Evolutionary conservation across 2,329 filamentous ascomycete genomes (phyloP).

Genomic region (Colletotrichum godetiae): DNA sequence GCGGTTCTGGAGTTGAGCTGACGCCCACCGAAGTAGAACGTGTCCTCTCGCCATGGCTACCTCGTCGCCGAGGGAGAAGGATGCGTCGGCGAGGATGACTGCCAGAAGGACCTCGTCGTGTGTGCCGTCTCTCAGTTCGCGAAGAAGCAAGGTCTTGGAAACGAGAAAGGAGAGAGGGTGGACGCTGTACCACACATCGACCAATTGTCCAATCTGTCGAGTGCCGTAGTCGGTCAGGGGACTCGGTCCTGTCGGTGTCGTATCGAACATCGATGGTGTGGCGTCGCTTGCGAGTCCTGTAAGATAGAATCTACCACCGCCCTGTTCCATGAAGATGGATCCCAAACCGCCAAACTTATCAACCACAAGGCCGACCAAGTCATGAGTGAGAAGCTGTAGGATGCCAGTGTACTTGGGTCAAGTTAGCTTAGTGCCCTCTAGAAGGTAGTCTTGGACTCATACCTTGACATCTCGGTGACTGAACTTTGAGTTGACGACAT

Average conservation of each 20-base stretch:
- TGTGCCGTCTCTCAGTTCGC: conserved; percentile 50
- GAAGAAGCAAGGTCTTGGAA: conserved; percentile 53
- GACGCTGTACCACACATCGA: conserved; percentile 54
- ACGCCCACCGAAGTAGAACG: conserved; percentile 47
- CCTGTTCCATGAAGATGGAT: conserved; percentile 42
- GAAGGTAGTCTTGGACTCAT: background rate
- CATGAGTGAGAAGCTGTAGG: conserved; percentile 36
- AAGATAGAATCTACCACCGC: conserved; percentile 42
- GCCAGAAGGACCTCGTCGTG: conserved; percentile 53
- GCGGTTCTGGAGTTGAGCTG: conserved; percentile 45
- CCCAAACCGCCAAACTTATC: conserved; percentile 46
- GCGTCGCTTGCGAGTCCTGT: conserved; percentile 43
- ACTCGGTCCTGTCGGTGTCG: conserved; percentile 36
- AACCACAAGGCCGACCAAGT: conserved; percentile 45
- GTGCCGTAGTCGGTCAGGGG: conserved; percentile 45
- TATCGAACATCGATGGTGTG: conserved; percentile 47
- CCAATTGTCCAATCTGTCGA: conserved; percentile 48
- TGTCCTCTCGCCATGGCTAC: background rate
- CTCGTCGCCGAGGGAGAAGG: conserved; percentile 42
- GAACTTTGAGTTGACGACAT: conserved; percentile 33
- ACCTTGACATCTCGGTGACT: conserved; percentile 39
- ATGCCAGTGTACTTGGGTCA: background rate
- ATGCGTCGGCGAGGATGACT: conserved; percentile 52
- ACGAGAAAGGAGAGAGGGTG: conserved; percentile 53
- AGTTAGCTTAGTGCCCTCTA: background rate